These are phyloP conservation scores for Clonostachys byssicola DNA, from an alignment of 2,329 filamentous ascomycete species.

Conservation along the genomic window DNA sequence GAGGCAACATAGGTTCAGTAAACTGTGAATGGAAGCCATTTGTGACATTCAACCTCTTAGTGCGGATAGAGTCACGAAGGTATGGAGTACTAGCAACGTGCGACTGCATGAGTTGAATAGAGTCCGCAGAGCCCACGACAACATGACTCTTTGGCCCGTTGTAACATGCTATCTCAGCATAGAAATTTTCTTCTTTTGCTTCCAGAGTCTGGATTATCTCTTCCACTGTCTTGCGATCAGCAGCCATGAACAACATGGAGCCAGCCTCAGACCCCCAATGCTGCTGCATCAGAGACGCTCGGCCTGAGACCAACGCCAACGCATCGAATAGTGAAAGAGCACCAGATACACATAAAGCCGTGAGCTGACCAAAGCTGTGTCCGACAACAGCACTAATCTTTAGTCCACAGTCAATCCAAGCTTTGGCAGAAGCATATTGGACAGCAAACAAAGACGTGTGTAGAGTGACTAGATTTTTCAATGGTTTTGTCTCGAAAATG, in stretches of 20 bases:
- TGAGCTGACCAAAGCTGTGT: conserved; percentile 33
- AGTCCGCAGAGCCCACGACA: not conserved
- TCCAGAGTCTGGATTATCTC: no score
- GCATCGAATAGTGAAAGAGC: conserved; percentile 19
- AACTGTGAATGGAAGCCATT: conserved; percentile 7
- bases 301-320: conserved; percentile 17
- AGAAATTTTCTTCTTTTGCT: not conserved
- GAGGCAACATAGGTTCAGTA: not conserved
- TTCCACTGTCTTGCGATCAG: not conserved
- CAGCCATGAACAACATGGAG: conserved; percentile 22
- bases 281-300: conserved; percentile 22
- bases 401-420: conserved; percentile 8
- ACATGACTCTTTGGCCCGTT: conserved; percentile 3
- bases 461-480: not conserved
- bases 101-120: not conserved
- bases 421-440: conserved; percentile 7
- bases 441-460: conserved; percentile 3
- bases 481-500: not conserved
- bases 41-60: conserved; percentile 3
- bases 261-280: conserved; percentile 26
- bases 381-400: conserved; percentile 12
- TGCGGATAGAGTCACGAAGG: not conserved
- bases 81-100: not conserved
- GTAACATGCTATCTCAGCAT: not conserved
- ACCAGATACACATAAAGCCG: conserved; percentile 25